Evolutionary conservation across 1,284 basidiomycete species (phyloP).

Genomic region (Malassezia japonica): DNA sequence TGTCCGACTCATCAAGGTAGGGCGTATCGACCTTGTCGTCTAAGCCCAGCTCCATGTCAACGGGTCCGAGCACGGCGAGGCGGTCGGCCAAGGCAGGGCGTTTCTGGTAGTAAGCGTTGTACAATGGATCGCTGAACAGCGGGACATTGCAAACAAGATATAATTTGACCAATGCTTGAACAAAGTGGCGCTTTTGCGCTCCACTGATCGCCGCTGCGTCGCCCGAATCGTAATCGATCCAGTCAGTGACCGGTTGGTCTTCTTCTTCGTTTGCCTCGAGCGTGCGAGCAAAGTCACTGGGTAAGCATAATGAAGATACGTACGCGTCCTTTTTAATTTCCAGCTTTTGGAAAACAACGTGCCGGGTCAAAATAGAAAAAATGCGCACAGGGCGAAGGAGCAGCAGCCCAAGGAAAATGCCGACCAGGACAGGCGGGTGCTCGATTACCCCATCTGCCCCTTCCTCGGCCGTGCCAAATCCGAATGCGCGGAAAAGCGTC

Average conservation of each 20-base stretch:
- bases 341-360: too few relatives aligned
- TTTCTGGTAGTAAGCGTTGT: neutral
- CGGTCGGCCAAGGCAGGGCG: neutral
- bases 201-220: too few relatives aligned
- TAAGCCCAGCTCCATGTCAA: too few relatives aligned
- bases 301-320: neutral
- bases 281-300: neutral
- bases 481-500: too few relatives aligned
- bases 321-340: neutral
- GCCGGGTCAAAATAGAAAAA: too few relatives aligned
- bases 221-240: conserved; percentile 4
- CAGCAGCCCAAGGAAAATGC: neutral
- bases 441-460: too few relatives aligned
- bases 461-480: too few relatives aligned
- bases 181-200: too few relatives aligned
- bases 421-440: too few relatives aligned
- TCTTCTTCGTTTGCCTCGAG: neutral
- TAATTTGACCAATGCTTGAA: neutral
- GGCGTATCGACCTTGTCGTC: too few relatives aligned
- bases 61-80: neutral
- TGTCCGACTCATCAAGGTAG: neutral
- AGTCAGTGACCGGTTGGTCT: neutral
- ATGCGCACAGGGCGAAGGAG: neutral
- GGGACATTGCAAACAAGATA: neutral
- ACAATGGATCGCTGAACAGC: neutral